Conservation (phyloP, 2,329 filamentous ascomycete genomes). For the Tolypocladium inflatum region DNA sequence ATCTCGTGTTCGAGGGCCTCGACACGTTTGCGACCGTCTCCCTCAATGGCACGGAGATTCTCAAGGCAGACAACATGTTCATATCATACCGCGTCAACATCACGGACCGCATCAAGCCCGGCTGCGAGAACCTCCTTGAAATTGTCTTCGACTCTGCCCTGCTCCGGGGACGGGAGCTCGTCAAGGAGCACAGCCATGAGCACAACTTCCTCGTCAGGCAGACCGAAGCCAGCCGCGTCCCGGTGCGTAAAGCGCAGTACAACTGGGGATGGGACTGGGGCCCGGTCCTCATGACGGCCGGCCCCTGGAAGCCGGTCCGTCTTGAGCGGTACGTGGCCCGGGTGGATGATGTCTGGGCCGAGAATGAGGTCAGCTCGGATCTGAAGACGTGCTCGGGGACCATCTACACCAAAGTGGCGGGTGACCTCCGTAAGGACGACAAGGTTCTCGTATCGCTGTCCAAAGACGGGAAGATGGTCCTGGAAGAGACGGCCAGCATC, state of each 20-base stretch:
- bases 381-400: constrained; percentile 13
- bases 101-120: constrained; percentile 24
- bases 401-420: constrained; percentile 26
- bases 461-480: constrained; percentile 6
- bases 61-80: constrained; percentile 56
- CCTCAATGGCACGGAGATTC: constrained; percentile 42
- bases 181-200: constrained; percentile 37
- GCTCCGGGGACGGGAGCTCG: constrained; percentile 39
- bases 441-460: constrained; percentile 16
- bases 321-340: constrained; percentile 53
- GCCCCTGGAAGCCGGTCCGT: constrained; percentile 57
- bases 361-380: constrained; percentile 24
- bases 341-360: constrained; percentile 47
- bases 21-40: constrained; percentile 53
- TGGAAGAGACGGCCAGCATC: constrained; percentile 6
- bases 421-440: constrained; percentile 14
- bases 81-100: constrained; percentile 46
- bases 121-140: constrained; percentile 34
- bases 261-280: constrained; percentile 69
- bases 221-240: constrained; percentile 28
- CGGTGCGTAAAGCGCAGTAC: constrained; percentile 54
- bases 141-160: constrained; percentile 49
- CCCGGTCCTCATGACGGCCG: constrained; percentile 50
- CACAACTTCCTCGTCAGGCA: constrained; percentile 43
- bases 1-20: constrained; percentile 53